Percentiles rank a stretch among this genome's conserved stretches.
Evolutionary conservation across 306 rosid genomes (phyloP).

Genomic region (Alnus glutinosa): DNA sequence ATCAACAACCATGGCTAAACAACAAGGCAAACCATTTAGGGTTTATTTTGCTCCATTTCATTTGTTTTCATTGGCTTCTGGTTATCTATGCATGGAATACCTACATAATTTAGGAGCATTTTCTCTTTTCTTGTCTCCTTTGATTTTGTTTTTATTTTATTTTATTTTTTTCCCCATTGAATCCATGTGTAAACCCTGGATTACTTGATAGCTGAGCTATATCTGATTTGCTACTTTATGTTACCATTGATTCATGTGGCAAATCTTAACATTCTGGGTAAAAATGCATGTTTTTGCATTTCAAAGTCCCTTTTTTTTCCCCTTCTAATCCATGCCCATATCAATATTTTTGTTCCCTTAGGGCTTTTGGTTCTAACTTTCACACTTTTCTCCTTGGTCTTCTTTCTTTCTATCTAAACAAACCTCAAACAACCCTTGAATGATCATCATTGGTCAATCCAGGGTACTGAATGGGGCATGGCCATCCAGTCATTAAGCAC

Average conservation of each 20-base stretch:
- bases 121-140: no score
- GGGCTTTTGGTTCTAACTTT: neutral
- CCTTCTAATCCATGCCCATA: neutral
- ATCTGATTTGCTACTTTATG: no score
- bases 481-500: neutral
- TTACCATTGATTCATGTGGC: neutral
- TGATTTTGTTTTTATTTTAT: no score
- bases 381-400: constrained; percentile 1
- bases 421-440: neutral
- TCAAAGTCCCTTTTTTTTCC: neutral
- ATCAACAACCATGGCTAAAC: no score
- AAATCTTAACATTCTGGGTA: neutral
- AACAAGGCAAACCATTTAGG: no score
- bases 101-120: no score
- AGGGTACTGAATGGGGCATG: neutral
- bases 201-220: no score
- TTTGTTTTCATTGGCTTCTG: no score
- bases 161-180: no score
- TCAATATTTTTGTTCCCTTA: neutral
- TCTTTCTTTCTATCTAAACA: neutral
- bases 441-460: constrained; percentile 4
- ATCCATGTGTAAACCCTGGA: no score
- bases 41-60: no score
- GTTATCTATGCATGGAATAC: no score
- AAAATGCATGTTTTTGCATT: neutral